phyloP scores from a whole-genome alignment of 1,284 basidiomycete genomes.

The Rhodotorula sp. region DNA sequence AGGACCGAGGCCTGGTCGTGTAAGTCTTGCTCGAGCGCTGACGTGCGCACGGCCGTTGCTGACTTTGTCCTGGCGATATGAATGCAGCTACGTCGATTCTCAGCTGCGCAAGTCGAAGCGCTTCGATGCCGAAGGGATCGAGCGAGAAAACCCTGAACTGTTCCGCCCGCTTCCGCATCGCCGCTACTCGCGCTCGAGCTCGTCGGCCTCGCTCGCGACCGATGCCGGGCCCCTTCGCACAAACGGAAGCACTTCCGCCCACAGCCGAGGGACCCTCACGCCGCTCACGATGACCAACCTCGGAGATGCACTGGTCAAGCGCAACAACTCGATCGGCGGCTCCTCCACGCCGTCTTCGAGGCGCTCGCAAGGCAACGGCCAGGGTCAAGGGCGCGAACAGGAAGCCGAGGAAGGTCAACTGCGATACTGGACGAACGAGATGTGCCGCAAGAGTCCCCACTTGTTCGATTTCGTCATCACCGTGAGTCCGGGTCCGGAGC shows the following conservation, averaged over 20 bases:
- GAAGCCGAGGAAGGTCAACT: constrained; percentile 75
- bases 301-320: constrained; percentile 35
- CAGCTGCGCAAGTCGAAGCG: constrained; percentile 88
- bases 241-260: constrained; percentile 2
- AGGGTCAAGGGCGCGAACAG: background rate
- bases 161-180: constrained; percentile 73
- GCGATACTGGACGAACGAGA: constrained; percentile 94
- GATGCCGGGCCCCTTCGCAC: constrained; percentile 6
- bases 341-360: background rate
- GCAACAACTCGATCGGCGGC: constrained; percentile 26
- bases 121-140: constrained; percentile 88
- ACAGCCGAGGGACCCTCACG: constrained; percentile 23
- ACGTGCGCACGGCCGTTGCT: no score
- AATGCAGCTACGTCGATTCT: constrained; percentile 80
- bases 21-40: constrained; percentile 49
- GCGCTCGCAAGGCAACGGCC: background rate
- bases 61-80: background rate
- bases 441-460: constrained; percentile 89
- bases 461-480: constrained; percentile 98
- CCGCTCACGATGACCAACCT: constrained; percentile 35
- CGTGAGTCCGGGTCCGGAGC: constrained; percentile 55
- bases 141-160: constrained; percentile 80
- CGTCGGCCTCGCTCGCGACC: constrained; percentile 35
- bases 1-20: constrained; percentile 70
- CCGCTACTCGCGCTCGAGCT: constrained; percentile 53